A percentile compares a stretch with the other conserved stretches of the same genome.
These are phyloP conservation scores for Camellia japonica DNA, from an alignment of 148 eudicot genomes.

Conservation along the genomic window DNA sequence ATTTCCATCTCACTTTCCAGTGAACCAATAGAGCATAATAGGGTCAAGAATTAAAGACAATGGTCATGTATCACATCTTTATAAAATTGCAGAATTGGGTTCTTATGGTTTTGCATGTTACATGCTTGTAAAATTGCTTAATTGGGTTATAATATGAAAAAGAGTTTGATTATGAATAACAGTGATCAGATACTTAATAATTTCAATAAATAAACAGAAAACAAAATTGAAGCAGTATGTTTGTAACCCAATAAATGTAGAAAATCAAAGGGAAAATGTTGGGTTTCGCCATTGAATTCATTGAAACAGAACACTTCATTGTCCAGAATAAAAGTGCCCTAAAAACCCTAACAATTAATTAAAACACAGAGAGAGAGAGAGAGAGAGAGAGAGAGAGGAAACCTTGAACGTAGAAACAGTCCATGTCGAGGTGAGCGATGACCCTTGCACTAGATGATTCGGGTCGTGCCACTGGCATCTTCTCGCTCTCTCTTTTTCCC, in stretches of 20 bases:
- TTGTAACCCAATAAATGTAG: neutral
- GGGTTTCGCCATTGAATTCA: neutral
- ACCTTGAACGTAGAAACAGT: too few relatives aligned
- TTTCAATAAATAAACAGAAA: neutral
- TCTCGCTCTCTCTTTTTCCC: too few relatives aligned
- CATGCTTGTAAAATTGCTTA: neutral
- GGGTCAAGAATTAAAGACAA: too few relatives aligned
- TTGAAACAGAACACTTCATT: neutral
- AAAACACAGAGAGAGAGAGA: too few relatives aligned
- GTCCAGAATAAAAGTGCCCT: slow-evolving; percentile 3
- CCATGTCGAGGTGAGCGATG: too few relatives aligned
- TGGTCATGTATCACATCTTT: neutral
- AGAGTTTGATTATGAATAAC: too few relatives aligned
- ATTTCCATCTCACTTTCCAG: too few relatives aligned
- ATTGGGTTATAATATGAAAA: neutral
- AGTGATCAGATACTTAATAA: neutral
- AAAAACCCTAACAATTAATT: neutral
- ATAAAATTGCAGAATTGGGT: neutral
- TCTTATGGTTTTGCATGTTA: neutral
- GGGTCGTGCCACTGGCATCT: too few relatives aligned
- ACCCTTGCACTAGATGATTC: too few relatives aligned
- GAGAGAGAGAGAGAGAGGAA: too few relatives aligned
- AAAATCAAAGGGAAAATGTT: neutral
- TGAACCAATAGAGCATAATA: too few relatives aligned
- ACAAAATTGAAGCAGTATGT: neutral